Evolutionary conservation across 495 filamentous ascomycete genomes (phyloP).

Genomic region (Penicillium coprophilum): DNA sequence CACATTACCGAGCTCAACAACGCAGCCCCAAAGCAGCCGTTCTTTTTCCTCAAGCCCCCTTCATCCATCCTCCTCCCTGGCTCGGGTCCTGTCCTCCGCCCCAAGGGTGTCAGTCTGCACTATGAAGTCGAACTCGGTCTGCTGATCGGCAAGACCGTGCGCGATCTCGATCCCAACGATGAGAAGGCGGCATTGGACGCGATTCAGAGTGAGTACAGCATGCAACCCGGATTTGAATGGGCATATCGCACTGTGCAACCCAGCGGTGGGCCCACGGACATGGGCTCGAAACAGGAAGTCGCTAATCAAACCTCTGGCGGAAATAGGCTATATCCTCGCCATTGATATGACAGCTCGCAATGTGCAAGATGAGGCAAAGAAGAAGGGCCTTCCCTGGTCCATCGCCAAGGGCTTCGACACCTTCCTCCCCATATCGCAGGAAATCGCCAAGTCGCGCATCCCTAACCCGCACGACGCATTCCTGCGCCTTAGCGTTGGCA

Average conservation of each 20-base stretch:
- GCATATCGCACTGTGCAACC: background rate
- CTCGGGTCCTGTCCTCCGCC: conserved; percentile 78
- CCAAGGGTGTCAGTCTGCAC: conserved; percentile 78
- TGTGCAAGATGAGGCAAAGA: conserved; percentile 91
- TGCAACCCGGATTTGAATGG: background rate
- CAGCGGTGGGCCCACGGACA: background rate
- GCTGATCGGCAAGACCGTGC: conserved; percentile 74
- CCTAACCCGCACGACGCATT: conserved; percentile 86
- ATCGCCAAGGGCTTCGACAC: conserved; percentile 98
- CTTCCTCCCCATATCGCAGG: conserved; percentile 79
- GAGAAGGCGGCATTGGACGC: conserved; percentile 53
- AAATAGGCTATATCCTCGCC: conserved; percentile 71
- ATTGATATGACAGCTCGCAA: conserved; percentile 97
- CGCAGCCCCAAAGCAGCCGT: conserved; percentile 80
- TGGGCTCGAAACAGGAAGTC: background rate
- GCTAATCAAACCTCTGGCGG: background rate
- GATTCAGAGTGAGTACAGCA: conserved; percentile 45
- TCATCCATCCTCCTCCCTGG: conserved; percentile 76
- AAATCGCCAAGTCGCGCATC: conserved; percentile 74
- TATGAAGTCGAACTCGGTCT: conserved; percentile 94
- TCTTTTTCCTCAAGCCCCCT: conserved; percentile 97
- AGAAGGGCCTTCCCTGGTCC: conserved; percentile 93
- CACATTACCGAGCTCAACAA: conserved; percentile 93
- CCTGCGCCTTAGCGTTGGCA: conserved; percentile 79
- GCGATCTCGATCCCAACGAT: conserved; percentile 66